Evolutionary conservation across 495 filamentous ascomycete species (phyloP).

Genomic region (Lasiosphaeris hirsuta): DNA sequence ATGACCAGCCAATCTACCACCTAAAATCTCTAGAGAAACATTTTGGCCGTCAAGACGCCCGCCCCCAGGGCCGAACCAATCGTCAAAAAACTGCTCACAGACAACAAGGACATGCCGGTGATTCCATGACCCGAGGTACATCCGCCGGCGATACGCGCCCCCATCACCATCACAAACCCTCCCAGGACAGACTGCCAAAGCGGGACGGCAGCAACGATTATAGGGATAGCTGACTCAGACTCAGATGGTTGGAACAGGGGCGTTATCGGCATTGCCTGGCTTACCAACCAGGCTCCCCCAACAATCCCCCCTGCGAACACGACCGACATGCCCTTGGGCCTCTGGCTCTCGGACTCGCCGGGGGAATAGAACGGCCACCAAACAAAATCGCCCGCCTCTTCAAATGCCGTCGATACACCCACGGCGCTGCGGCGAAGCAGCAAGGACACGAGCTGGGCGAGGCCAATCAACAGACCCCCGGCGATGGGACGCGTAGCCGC

Average conservation of each 20-base stretch:
- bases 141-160: constrained; percentile 53
- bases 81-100: constrained; percentile 50
- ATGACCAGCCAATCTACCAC: too few relatives aligned
- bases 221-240: constrained; percentile 19
- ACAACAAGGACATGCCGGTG: constrained; percentile 50
- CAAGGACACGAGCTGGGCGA: constrained; percentile 46
- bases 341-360: constrained; percentile 12
- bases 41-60: constrained; percentile 39
- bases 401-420: constrained; percentile 51
- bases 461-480: constrained; percentile 50
- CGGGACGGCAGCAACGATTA: constrained; percentile 27
- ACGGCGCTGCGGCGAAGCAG: constrained; percentile 40
- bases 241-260: too few relatives aligned
- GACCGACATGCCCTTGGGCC: constrained; percentile 34
- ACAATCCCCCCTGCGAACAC: constrained; percentile 47
- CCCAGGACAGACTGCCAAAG: constrained; percentile 40
- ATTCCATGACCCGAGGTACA: constrained; percentile 62
- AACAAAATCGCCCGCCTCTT: constrained; percentile 49
- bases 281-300: constrained; percentile 37
- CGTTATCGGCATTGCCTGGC: too few relatives aligned
- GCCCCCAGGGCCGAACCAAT: constrained; percentile 48
- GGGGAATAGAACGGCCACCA: constrained; percentile 34
- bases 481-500: constrained; percentile 36
- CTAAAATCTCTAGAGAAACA: too few relatives aligned
- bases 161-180: constrained; percentile 49